Evolutionary conservation across 352 stramenopile genomes (phyloP), one percentile per base, ranked within the genome.

Genomic region (Phytophthora constricta): DNA sequence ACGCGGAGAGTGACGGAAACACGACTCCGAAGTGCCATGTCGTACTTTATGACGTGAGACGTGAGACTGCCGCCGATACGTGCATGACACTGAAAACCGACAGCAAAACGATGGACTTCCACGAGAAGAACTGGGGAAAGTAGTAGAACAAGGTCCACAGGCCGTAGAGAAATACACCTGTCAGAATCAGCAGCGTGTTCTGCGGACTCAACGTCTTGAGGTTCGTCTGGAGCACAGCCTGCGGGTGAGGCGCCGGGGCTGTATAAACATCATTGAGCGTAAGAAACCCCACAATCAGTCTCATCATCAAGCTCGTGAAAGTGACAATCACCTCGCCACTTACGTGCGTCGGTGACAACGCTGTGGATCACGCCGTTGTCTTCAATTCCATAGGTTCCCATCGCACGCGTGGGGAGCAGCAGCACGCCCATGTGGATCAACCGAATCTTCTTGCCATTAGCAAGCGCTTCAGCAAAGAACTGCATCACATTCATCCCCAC

Each of bases 341-440:
- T 80, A 92, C 83, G 75, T 23, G 79, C 76, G 55, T 91, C 77
- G 1, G 82, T 92, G 69, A 94, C 77, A 25, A 94, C 82, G 58
- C 75, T 80, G 62, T 94, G 82, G 54, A 94, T 89, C 17, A 94
- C 84, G 5, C 84, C 80, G 49, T 86, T 76, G 43, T 91, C 79
- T 63, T 91, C 84, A 47, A 92, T 91, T 42, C 84, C 79, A 50
- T 90, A 94, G 55, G 91, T 82, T n/a, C 84, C 82, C 80, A 94
- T 90, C 0, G 72, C 78, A 13, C 80, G 80, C 52, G 75, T 80
- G 22, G 67, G 70, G 28, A 88, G 68, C 17, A 94, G 68, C 49
- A 94, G 68, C 84, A 94, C 91, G 2, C 84, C 84, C 86, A 91
- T 91, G 74, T 92, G 92, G 65, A 94, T 92, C 22, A 92, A 58